Evolutionary conservation across 371 early-diverging fungal genomes (phyloP).

Genomic region (Syncephalis plumigaleata): DNA sequence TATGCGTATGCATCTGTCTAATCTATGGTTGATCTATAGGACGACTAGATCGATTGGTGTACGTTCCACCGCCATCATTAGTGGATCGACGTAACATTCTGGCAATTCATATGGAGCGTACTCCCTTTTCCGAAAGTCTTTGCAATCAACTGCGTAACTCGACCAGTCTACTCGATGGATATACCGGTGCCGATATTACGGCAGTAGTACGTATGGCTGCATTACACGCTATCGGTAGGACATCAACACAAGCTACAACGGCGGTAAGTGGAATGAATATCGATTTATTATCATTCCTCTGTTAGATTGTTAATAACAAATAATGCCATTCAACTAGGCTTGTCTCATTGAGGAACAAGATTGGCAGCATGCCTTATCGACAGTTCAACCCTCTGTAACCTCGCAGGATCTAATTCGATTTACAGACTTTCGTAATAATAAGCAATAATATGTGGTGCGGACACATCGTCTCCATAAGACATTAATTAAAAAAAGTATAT

Average conservation of each 20-base stretch:
- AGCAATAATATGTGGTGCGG: too few relatives aligned
- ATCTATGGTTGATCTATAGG: conserved; percentile 16
- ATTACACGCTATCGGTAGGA: conserved; percentile 14
- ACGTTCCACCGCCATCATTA: conserved; percentile 49
- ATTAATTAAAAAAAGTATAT: too few relatives aligned
- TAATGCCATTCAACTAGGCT: neutral
- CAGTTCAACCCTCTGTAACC: conserved; percentile 12
- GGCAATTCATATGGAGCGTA: conserved; percentile 29
- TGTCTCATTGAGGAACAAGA: conserved; percentile 7
- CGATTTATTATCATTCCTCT: too few relatives aligned
- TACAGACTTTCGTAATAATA: conserved; percentile 7
- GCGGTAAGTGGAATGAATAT: too few relatives aligned
- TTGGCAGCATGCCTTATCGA: conserved; percentile 10
- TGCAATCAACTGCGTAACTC: conserved; percentile 22
- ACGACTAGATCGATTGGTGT: conserved; percentile 70
- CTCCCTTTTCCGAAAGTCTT: conserved; percentile 23
- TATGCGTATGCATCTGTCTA: neutral
- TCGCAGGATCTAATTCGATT: conserved; percentile 10
- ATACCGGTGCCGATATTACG: conserved; percentile 70
- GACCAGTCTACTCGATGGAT: conserved; percentile 26
- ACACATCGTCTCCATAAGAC: too few relatives aligned
- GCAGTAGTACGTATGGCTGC: conserved; percentile 65
- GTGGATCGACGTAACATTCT: conserved; percentile 55
- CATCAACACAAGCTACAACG: neutral
- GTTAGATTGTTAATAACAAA: too few relatives aligned